Evolutionary conservation across 768 basidiomycete genomes (phyloP).

Genomic region (Fomitopsis serialis): DNA sequence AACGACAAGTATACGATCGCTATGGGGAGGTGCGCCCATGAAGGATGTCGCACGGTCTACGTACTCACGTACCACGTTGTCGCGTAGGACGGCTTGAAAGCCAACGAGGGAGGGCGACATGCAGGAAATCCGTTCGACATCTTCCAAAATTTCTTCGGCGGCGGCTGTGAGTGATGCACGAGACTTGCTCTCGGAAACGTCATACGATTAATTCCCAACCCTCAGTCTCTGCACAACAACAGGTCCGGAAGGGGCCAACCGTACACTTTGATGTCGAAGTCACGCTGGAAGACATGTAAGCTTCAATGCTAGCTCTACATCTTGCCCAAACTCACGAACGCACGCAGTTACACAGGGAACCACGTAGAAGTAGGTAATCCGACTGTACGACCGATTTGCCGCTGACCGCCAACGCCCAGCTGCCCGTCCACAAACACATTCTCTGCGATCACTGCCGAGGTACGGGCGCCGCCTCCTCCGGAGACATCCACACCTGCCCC

Average conservation of each 20-base stretch:
- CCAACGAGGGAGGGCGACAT: slow-evolving; percentile 80
- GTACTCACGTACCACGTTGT: neutral
- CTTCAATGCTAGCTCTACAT: neutral
- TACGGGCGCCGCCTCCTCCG: slow-evolving; percentile 85
- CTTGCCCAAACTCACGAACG: too few relatives aligned
- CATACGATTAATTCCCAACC: neutral
- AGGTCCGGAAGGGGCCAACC: slow-evolving; percentile 70
- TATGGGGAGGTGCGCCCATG: slow-evolving; percentile 68
- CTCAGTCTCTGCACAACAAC: slow-evolving; percentile 45
- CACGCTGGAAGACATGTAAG: slow-evolving; percentile 76
- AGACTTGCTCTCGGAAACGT: too few relatives aligned
- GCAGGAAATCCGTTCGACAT: slow-evolving; percentile 90
- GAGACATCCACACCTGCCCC: slow-evolving; percentile 82
- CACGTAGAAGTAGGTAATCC: slow-evolving; percentile 66
- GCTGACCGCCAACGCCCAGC: slow-evolving; percentile 39
- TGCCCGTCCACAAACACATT: slow-evolving; percentile 86
- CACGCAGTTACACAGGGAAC: slow-evolving; percentile 69
- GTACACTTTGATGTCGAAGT: slow-evolving; percentile 83
- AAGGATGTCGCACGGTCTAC: neutral
- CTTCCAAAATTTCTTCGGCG: slow-evolving; percentile 90
- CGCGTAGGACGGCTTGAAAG: slow-evolving; percentile 82
- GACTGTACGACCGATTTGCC: neutral
- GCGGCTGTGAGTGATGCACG: slow-evolving; percentile 62
- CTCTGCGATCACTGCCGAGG: slow-evolving; percentile 98
- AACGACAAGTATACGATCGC: slow-evolving; percentile 90